phyloP scores from a whole-genome alignment of 129 eudicot genomes.

The Helichrysum umbraculigerum region DNA sequence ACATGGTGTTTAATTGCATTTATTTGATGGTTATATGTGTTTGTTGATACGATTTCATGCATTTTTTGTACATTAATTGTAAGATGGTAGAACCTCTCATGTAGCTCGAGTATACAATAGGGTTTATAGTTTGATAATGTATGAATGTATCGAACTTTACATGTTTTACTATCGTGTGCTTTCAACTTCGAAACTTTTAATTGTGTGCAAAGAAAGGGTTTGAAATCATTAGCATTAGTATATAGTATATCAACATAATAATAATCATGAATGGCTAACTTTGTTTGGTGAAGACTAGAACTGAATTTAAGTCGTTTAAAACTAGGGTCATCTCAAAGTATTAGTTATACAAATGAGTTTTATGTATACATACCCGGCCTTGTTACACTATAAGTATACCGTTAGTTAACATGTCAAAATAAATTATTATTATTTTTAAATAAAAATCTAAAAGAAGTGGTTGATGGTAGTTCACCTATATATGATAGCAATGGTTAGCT shows the following conservation, averaged over 20 bases:
- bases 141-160: no score
- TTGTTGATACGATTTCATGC: slow-evolving; percentile 12
- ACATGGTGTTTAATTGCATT: slow-evolving; percentile 22
- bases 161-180: no score
- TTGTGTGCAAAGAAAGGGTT: neutral
- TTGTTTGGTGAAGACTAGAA: neutral
- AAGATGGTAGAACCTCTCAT: slow-evolving; percentile 1
- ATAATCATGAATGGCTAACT: neutral
- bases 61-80: slow-evolving; percentile 1
- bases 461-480: slow-evolving; percentile 40
- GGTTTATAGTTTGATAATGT: no score
- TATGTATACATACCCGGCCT: neutral
- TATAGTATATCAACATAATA: neutral
- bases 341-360: neutral
- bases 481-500: slow-evolving; percentile 32
- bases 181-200: no score
- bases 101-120: neutral
- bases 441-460: no score
- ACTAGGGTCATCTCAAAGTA: neutral
- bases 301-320: neutral
- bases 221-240: neutral
- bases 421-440: no score
- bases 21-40: slow-evolving; percentile 21
- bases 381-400: neutral
- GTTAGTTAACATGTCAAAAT: slow-evolving; percentile 33